Base-by-base conservation (phyloP, 768 basidiomycete genomes). In the Cystobasidium onofrii region DNA sequence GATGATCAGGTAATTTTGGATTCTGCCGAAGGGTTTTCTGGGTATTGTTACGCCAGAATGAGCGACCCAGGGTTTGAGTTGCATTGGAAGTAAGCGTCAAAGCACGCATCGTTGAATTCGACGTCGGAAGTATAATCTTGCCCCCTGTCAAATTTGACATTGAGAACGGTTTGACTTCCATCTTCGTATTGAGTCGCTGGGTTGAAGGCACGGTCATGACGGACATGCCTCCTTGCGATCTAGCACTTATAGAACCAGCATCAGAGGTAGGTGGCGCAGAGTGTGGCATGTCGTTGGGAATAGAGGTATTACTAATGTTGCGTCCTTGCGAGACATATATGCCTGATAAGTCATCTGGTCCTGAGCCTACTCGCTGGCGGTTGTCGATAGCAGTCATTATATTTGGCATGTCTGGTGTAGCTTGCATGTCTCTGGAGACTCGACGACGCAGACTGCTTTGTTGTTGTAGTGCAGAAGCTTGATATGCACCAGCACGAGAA, bases 21-120 rank as follows among this genome's bases (percentile, higher is more conserved):
- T 55, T 46, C 36, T 71, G 69, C 36, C 69, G 23, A 23, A 71
- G 55, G 15, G n/a, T 57, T n/a, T 36, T 71, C 36, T 27, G 33
- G 6, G 50, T 55, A 61, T 60, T 71, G 55, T 60, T 60, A 15
- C 69, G 25, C 50, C 52, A 71, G 69, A 71, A 71, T 27, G 50
- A 57, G 9, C 55, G 50, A 13, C 55, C 55, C 20, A 71, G 54
- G 6, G 69, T 71, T 17, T 60, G 50, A 25, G 69, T 39, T 13
- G 69, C 69, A 44, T 71, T 71, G 6, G 46, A 54, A 9, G 69
- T 71, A 1, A 71, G 12, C 7, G 52, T 55, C 18, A 71, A 33
- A 9, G 69, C 33, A 3, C 69, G 69, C 69, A 71, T 71, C 23
- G 69, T 71, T 9, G 36, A 41, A n/a, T 60, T 71, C n/a, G 29